Base-by-base conservation (phyloP, 441 rosid species). In the Omphalea diandra region DNA sequence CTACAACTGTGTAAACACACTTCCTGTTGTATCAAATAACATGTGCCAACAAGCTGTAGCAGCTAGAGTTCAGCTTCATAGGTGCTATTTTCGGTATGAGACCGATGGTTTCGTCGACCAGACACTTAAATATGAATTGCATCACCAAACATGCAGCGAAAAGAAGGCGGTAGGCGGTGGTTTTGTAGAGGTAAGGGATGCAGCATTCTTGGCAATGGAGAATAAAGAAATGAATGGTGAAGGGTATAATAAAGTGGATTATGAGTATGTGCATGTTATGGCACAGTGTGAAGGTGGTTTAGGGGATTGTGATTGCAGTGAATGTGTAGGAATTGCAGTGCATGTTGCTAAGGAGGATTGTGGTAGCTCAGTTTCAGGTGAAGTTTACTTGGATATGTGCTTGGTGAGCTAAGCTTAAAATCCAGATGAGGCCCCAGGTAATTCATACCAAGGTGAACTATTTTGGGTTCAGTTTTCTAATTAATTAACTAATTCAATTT, bases 271-370 rank as follows among this genome's bases (percentile, higher is more conserved):
- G 67, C 80, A 73, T 41, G 83, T 85, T 7, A 66, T 79, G 71
- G 96, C 84, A 7, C 87, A 89, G 68, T 93, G 98, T 65, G 89
- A 87, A 49, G 91, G 79, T 26, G 91, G 81, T 44, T 78, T 89
- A 61, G 76, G 75, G 57, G 68, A 27, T 1, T 82, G 91, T 53
- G 84, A 82, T 27, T 90, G 98, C 36, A 85, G 87, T 6, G 84
- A 85, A 56, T 93, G 98, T 69, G 73, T 90, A 14, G 54, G 66
- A 62, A 60, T 49, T 38, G 93, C 96, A 0, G 75, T 68, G 14
- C 79, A 77, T 54, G 80, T 75, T 58, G 91, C 78, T 26, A 70
- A 59, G 66, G 82, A 81, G 73, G 84, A 86, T 52, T 91, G 97
- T 33, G 72, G 71, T 3, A 62, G 55, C 65, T 82, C 97, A 2